Base-by-base conservation (phyloP, 352 stramenopile genomes). In the Globisporangium irregulare region DNA sequence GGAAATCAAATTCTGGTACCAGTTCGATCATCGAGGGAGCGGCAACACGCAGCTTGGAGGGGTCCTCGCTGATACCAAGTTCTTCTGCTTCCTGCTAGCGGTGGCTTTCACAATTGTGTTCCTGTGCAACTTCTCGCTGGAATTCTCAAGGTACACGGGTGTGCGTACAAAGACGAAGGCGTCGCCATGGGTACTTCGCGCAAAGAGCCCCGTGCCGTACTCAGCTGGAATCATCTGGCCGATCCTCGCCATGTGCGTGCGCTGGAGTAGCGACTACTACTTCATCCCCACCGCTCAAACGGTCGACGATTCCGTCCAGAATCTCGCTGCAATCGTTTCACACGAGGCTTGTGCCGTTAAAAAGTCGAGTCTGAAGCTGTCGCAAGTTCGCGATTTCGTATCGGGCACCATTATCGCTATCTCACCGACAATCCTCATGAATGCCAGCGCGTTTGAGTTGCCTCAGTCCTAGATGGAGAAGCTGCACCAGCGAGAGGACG, bases 261-360 rank as follows among this genome's bases (percentile, higher is more conserved):
- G 77, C 25, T 78, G 74, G 74, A 75, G 69, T 1, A 76, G 70
- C 14, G 72, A 81, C 38, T 81, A 75, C 36, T 81, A 70, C 32
- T 78, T 70, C 38, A 71, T 79, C 25, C 34, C n/a, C 22, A 2
- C 48, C 15, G 20, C 36, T 43, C 36, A 43, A 43, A 43, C 36
- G 9, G 36, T 41, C 36, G 36, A 41, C 36, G 36, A 15, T 41
- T 41, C 36, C 36, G 10, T 5, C 36, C 36, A 43, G 15, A 43
- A 43, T 12, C 36, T 29, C 22, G 15, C 50, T 25, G 25, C 50
- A 15, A 12, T 56, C n/a, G 20, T 56, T 24, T 22, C n/a, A 22
- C 50, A 56, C 20, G 22, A 34, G 51, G 5, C 15, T 7, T 24
- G 24, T 22, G n/a, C n/a, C 12, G n/a, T 56, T 8, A 56, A 27